These are phyloP conservation scores for Boletales sp. DNA, from an alignment of 768 basidiomycete genomes.

Conservation along the genomic window DNA sequence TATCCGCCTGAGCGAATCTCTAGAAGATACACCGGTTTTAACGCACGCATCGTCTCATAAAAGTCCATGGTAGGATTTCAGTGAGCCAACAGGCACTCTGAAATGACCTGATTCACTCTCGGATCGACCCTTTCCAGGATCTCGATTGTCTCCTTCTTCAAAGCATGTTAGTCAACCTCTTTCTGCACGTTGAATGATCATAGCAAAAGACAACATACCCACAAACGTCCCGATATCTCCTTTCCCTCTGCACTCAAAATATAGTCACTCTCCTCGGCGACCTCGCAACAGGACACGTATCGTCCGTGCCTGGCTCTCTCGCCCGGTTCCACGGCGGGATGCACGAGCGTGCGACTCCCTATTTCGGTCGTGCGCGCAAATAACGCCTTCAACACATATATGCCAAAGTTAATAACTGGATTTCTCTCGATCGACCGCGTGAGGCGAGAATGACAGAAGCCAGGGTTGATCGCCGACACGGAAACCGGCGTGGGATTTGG, in stretches of 20 bases:
- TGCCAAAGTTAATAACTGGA: background rate
- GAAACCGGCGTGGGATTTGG: conserved; percentile 25
- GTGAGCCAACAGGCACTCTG: conserved; percentile 18
- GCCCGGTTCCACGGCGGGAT: conserved; percentile 27
- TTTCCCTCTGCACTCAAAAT: conserved; percentile 29
- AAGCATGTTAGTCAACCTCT: conserved; percentile 1
- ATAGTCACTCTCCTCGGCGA: conserved; percentile 32
- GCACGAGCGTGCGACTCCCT: conserved; percentile 36
- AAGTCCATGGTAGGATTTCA: conserved; percentile 3
- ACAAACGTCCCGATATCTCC: conserved; percentile 27
- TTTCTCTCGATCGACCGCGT: conserved; percentile 15
- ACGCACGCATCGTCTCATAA: background rate
- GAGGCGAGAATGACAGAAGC: conserved; percentile 34
- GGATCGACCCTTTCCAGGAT: conserved; percentile 24
- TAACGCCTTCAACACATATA: conserved; percentile 13
- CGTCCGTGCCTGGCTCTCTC: conserved; percentile 25
- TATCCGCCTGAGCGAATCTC: too few relatives aligned
- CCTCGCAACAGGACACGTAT: conserved; percentile 26
- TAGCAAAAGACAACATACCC: conserved; percentile 25
- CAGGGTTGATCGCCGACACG: conserved; percentile 32
- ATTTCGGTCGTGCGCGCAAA: conserved; percentile 32
- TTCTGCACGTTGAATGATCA: background rate
- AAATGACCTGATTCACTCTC: conserved; percentile 25
- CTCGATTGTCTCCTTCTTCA: conserved; percentile 27
- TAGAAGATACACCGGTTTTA: background rate